Percentiles rank a stretch among this genome's conserved stretches.
Conservation (phyloP, 495 filamentous ascomycete species). For the Penicillium angulare region DNA sequence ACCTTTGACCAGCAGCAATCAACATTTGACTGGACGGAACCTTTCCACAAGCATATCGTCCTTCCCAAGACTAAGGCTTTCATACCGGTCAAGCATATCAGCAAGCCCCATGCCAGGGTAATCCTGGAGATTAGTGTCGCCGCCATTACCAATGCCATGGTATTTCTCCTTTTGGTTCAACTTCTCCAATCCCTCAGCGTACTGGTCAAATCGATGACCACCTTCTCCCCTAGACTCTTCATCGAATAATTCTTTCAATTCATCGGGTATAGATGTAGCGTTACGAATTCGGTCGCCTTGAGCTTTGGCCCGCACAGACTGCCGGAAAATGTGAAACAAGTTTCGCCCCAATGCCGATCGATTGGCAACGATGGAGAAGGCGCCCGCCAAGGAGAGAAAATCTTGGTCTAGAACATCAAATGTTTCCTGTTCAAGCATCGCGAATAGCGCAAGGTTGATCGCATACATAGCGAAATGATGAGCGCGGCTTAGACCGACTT, state of each 20-base stretch:
- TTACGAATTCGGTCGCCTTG: slow-evolving; percentile 32
- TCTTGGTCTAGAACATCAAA: slow-evolving; percentile 42
- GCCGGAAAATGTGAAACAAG: slow-evolving; percentile 43
- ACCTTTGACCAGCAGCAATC: background rate
- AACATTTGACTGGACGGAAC: background rate
- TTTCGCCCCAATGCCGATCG: slow-evolving; percentile 39
- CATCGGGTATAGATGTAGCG: slow-evolving; percentile 24
- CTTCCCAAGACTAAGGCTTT: slow-evolving; percentile 42
- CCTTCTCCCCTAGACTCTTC: slow-evolving; percentile 23
- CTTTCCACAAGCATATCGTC: slow-evolving; percentile 32
- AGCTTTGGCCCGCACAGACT: slow-evolving; percentile 32
- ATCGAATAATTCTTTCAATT: slow-evolving; percentile 40
- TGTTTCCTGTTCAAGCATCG: slow-evolving; percentile 29
- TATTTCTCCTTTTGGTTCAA: slow-evolving; percentile 35
- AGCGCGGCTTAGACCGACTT: slow-evolving; percentile 40
- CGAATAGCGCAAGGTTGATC: slow-evolving; percentile 45
- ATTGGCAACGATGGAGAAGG: slow-evolving; percentile 38
- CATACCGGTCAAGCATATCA: slow-evolving; percentile 47
- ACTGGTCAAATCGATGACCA: slow-evolving; percentile 30
- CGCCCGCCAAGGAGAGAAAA: slow-evolving; percentile 37
- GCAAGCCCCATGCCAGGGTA: slow-evolving; percentile 29
- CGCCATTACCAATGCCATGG: slow-evolving; percentile 21
- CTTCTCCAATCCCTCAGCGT: slow-evolving; percentile 39
- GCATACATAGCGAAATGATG: slow-evolving; percentile 47
- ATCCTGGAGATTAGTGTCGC: slow-evolving; percentile 8